Evolutionary conservation across 2,329 filamentous ascomycete species (phyloP), one percentile per base, ranked within the genome.

Genomic region (Pseudogymnoascus sp.): DNA sequence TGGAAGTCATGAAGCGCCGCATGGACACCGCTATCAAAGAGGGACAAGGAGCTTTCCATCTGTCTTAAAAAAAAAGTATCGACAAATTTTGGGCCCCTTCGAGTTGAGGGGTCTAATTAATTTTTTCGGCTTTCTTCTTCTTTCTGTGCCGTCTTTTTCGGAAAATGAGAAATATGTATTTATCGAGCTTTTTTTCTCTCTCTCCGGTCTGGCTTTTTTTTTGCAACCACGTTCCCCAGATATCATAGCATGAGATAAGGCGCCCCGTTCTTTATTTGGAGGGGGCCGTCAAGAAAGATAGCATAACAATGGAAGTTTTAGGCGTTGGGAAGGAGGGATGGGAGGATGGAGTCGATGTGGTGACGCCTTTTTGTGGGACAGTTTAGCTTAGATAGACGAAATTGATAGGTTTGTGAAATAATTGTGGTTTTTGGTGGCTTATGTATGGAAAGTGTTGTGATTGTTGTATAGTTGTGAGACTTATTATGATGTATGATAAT

Each of bases 41-140:
- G 78, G 94, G 94, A 23, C 94, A 99, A 74, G 94, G 94, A 31
- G 94, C 95, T 65, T 99, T 99, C 83, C 94, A 97, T 77, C 81
- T 99, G 68, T 96, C 92, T 65, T 96, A 82, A 66, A 7, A 45
- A 16, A n/a, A 33, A 55, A 35, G 49, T 19, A 21, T 14, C 6
- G n/a, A 31, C 45, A 16, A 31, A 31, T 64, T 60, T 52, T 68
- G 64, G 66, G 26, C 26, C 26, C 23, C 26, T 19, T 19, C 14
- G 45, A 31, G 45, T 16, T 31, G 23, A 14, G 14, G 45, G 45
- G 14, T 31, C 26, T 16, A 12, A 5, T 31, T 45, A 26, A 31
- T 16, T 52, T 52, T 31, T 16, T 6, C 45, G 16, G 45, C 29
- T 52, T 52, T 52, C 29, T 61, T 52, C 31, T 61, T 31, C 11